These are phyloP conservation scores for Voacanga thouarsii DNA, from an alignment of 257 asterid genomes.

Conservation along the genomic window DNA sequence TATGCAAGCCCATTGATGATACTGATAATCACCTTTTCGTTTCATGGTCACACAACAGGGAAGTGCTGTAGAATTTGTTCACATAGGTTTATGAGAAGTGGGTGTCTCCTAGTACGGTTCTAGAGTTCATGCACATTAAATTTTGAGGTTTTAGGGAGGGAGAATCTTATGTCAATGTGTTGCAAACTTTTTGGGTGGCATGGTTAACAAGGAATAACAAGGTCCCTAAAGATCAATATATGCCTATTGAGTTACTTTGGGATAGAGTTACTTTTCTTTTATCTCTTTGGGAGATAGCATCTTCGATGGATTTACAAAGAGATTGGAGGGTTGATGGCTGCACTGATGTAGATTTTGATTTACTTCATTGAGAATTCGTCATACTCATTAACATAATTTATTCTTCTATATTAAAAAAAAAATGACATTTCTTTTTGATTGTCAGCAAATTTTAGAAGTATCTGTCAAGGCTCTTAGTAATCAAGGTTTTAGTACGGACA, in stretches of 20 bases:
- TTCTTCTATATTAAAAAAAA: neutral
- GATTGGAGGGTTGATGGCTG: neutral
- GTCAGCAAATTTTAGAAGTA: neutral
- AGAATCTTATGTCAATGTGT: too few relatives aligned
- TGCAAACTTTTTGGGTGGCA: too few relatives aligned
- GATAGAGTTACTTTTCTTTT: neutral
- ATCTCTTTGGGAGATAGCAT: neutral
- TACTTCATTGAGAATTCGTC: neutral
- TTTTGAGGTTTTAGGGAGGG: too few relatives aligned
- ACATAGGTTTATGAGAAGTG: too few relatives aligned
- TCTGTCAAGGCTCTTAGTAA: neutral
- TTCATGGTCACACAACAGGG: too few relatives aligned
- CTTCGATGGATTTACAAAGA: neutral
- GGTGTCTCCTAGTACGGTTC: too few relatives aligned
- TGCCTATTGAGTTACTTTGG: neutral
- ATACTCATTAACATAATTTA: neutral
- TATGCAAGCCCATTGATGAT: too few relatives aligned
- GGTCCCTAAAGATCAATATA: too few relatives aligned
- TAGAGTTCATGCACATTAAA: too few relatives aligned
- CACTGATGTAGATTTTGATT: neutral
- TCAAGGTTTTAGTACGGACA: neutral
- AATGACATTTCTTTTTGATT: neutral
- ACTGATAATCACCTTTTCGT: too few relatives aligned
- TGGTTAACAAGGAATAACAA: too few relatives aligned
- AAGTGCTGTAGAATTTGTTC: too few relatives aligned